Conservation (phyloP, 257 asterid genomes). For the Phtheirospermum japonicum region DNA sequence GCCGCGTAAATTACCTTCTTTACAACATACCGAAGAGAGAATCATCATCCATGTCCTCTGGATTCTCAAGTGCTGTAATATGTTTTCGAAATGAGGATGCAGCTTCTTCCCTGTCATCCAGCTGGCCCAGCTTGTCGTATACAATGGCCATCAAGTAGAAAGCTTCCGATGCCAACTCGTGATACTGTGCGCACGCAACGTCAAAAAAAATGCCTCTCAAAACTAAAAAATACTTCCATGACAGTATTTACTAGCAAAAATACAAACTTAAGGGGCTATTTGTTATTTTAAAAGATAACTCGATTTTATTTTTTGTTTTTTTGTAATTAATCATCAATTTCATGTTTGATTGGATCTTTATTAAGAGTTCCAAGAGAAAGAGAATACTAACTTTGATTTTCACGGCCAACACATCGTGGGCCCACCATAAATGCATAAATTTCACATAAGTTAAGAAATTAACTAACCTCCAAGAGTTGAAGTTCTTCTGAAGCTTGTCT, state of each 20-base stretch:
- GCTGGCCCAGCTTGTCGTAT: conserved; percentile 63
- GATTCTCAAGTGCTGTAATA: conserved; percentile 59
- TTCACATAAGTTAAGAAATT: conserved; percentile 21
- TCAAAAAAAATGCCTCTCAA: background rate
- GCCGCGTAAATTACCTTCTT: background rate
- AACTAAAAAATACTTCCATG: background rate
- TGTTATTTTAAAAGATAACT: conserved; percentile 1
- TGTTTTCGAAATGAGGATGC: conserved; percentile 74
- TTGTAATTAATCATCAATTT: no score
- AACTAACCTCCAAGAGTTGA: conserved; percentile 77
- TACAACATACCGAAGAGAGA: conserved; percentile 29
- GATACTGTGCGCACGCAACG: conserved; percentile 51
- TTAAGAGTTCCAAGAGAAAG: no score
- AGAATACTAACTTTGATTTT: no score
- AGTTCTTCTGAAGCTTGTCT: conserved; percentile 88
- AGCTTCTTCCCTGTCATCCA: conserved; percentile 79
- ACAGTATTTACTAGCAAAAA: no score
- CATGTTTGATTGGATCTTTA: no score
- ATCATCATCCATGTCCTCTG: conserved; percentile 45
- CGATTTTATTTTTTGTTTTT: no score
- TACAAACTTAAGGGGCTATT: no score
- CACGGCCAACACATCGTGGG: no score
- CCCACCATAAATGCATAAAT: background rate
- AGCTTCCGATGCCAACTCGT: conserved; percentile 86
- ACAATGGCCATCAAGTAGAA: conserved; percentile 85